Evolutionary conservation across 441 rosid genomes (phyloP), one percentile per base, ranked within the genome.

Genomic region (Capsella rubella): DNA sequence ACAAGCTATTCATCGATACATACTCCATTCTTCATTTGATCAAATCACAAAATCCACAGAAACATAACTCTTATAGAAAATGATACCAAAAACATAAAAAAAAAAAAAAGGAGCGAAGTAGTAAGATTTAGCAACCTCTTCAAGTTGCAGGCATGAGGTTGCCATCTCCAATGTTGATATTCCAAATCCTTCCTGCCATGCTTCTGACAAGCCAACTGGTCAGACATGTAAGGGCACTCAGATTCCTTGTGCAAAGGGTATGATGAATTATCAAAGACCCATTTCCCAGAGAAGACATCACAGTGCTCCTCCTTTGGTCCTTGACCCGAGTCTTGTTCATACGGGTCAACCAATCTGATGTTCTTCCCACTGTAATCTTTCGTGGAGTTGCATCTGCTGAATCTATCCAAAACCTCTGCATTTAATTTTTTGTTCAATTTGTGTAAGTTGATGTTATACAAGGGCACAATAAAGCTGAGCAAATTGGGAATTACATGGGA

Each of bases 101-200:
- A 53, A 42, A 46, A 5, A 15, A 46, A 40, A 5, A 14, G 15
- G 10, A 49, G 52, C 52, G 8, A 45, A 6, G 50, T 45, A 14
- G 40, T 4, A 42, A 45, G 10, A n/a, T 46, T 6, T 0, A 10
- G 2, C 0, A 32, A 90, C 98, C 91, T 85, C 79, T 92, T 90
- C 79, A 95, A 72, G 80, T 87, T 86, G 89, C 99, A 95, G 75
- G 77, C 42, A 74, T 86, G 90, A 69, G 97, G 98, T 71, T 92
- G 99, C 98, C 99, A 95, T 83, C 98, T 89, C 99, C 99, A 89
- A 40, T 86, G 52, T 76, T 86, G 98, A 72, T 86, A 89, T 4
- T 76, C 75, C 80, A 95, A 77, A 85, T 95, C 97, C 61, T 86
- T 39, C 87, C 99, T 85, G 27, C 99, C 99, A 79, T 95, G 98